Conservation (phyloP, 331 rosid genomes). For the Malus hybrid region DNA sequence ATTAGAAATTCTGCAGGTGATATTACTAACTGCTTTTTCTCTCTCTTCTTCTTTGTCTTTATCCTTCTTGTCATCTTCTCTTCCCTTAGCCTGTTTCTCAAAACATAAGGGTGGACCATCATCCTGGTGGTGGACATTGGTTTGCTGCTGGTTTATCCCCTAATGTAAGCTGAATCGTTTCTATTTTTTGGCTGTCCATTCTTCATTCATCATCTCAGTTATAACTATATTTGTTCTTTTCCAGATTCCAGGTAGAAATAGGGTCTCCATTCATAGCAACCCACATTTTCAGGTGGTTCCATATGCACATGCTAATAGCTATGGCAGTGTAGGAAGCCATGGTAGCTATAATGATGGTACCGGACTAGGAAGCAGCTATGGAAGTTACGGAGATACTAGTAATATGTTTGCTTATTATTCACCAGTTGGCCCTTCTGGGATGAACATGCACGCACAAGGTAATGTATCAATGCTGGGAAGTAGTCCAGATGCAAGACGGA, state of each 20-base stretch:
- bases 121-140: slow-evolving; percentile 99
- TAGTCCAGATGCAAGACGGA: slow-evolving; percentile 94
- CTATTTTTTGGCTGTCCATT: slow-evolving; percentile 2
- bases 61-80: not conserved
- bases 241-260: slow-evolving; percentile 72
- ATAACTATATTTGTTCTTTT: slow-evolving; percentile 9
- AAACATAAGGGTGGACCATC: slow-evolving; percentile 87
- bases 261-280: slow-evolving; percentile 61
- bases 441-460: slow-evolving; percentile 71
- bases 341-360: slow-evolving; percentile 85
- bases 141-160: slow-evolving; percentile 99
- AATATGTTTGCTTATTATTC: slow-evolving; percentile 85
- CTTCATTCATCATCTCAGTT: not conserved
- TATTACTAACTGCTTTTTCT: not conserved
- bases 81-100: slow-evolving; percentile 74
- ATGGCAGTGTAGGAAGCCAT: slow-evolving; percentile 90
- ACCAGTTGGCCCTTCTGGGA: slow-evolving; percentile 84
- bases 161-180: slow-evolving; percentile 54
- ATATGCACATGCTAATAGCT: slow-evolving; percentile 70
- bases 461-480: slow-evolving; percentile 77
- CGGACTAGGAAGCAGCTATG: slow-evolving; percentile 93
- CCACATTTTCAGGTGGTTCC: slow-evolving; percentile 81
- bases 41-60: slow-evolving; percentile 8
- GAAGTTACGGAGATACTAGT: slow-evolving; percentile 86
- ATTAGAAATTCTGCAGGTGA: not conserved